Percentiles rank a stretch among this genome's conserved stretches.
Evolutionary conservation across 805 yeast species (phyloP).

Genomic region (Wickerhamiella azymoides): DNA sequence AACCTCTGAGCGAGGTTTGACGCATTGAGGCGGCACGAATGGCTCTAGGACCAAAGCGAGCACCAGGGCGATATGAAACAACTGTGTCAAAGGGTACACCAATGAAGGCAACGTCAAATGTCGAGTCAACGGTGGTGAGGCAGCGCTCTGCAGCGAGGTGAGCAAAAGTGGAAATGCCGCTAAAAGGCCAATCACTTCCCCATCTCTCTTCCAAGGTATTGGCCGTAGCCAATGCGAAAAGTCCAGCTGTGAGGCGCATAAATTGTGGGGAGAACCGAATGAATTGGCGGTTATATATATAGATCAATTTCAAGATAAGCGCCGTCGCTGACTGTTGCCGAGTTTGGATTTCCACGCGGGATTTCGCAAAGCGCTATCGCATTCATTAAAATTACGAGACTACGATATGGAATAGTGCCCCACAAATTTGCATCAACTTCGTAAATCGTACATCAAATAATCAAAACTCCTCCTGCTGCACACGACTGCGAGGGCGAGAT

Average conservation of each 20-base stretch:
- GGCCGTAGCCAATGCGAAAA: not conserved
- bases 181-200: constrained; percentile 59
- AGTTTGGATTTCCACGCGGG: not conserved
- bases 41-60: constrained; percentile 59
- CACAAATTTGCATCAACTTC: too few relatives aligned
- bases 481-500: constrained; percentile 4
- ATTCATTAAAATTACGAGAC: too few relatives aligned
- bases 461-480: constrained; percentile 6
- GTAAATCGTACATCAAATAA: not conserved
- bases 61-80: constrained; percentile 64
- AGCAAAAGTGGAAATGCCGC: constrained; percentile 42
- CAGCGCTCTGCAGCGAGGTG: constrained; percentile 53
- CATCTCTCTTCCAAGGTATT: constrained; percentile 40
- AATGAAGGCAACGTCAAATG: constrained; percentile 55
- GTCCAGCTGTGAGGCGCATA: not conserved
- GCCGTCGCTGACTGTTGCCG: not conserved
- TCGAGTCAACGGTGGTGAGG: constrained; percentile 31
- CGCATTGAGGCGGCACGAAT: constrained; percentile 31
- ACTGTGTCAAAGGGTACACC: constrained; percentile 84
- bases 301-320: not conserved
- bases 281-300: not conserved
- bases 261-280: not conserved
- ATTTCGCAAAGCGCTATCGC: too few relatives aligned
- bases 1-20: constrained; percentile 55
- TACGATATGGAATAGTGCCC: too few relatives aligned